Evolutionary conservation across 371 early-diverging fungal species (phyloP).

Genomic region (Cladochytrium tenue): DNA sequence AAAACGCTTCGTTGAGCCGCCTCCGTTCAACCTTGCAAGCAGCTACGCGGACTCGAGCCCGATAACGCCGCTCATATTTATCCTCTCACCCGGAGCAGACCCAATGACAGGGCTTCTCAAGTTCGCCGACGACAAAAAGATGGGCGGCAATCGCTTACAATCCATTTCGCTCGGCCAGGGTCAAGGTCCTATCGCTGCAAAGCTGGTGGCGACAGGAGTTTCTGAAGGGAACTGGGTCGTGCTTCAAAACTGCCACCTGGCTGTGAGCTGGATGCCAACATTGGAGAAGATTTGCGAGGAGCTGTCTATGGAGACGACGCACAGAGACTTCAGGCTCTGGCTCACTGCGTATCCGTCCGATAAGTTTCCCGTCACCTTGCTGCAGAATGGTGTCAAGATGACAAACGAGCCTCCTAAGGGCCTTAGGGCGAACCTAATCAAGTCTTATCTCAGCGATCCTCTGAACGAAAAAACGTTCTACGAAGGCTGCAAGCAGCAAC

Average conservation of each 20-base stretch:
- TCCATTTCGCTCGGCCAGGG: conserved; percentile 59
- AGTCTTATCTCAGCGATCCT: conserved; percentile 50
- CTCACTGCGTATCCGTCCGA: conserved; percentile 56
- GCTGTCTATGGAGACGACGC: conserved; percentile 45
- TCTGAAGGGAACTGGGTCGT: conserved; percentile 55
- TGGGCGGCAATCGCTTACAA: conserved; percentile 46
- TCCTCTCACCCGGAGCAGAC: conserved; percentile 58
- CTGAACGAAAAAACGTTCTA: conserved; percentile 52
- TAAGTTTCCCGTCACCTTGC: conserved; percentile 53
- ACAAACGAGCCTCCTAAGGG: conserved; percentile 59
- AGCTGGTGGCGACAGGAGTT: conserved; percentile 42
- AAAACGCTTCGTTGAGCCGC: conserved; percentile 52
- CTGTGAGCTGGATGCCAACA: conserved; percentile 57
- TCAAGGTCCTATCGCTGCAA: conserved; percentile 58
- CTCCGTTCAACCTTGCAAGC: conserved; percentile 55
- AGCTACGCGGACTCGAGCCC: conserved; percentile 51
- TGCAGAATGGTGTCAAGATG: conserved; percentile 62
- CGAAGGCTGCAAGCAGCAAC: conserved; percentile 53
- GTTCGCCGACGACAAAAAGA: conserved; percentile 53
- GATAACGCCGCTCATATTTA: conserved; percentile 49
- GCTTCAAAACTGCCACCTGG: conserved; percentile 57
- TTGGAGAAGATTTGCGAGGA: conserved; percentile 59
- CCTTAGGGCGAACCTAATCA: conserved; percentile 45
- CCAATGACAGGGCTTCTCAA: conserved; percentile 53
- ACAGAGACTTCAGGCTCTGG: conserved; percentile 52